Evolutionary conservation across 1,139 yeast species (phyloP).

Genomic region (Nakaseomyces bracarensis): DNA sequence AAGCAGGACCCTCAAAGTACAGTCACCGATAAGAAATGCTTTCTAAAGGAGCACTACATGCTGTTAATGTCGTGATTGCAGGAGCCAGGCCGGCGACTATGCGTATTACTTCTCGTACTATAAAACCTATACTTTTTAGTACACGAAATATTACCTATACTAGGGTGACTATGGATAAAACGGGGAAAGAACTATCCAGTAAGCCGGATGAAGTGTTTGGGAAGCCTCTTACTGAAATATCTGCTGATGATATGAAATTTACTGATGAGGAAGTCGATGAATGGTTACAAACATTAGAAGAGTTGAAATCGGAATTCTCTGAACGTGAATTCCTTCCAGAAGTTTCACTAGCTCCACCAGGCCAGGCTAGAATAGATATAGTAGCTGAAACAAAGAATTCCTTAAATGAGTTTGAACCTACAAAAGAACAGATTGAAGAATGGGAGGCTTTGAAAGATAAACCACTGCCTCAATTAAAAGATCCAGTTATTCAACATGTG

Average conservation of each 20-base stretch:
- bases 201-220: too few relatives aligned
- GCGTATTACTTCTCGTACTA: neutral
- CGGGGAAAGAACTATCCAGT: neutral
- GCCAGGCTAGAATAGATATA: constrained; percentile 40
- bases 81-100: neutral
- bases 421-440: constrained; percentile 51
- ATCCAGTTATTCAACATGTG: constrained; percentile 67
- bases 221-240: neutral
- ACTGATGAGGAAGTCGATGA: constrained; percentile 54
- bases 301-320: constrained; percentile 42
- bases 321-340: constrained; percentile 33
- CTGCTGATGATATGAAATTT: neutral
- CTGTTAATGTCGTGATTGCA: neutral
- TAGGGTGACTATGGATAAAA: neutral
- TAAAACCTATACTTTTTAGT: neutral
- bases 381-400: constrained; percentile 19
- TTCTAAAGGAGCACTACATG: neutral
- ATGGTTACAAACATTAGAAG: constrained; percentile 55
- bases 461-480: constrained; percentile 55
- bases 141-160: neutral
- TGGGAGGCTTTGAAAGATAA: constrained; percentile 42
- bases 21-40: too few relatives aligned
- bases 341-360: constrained; percentile 31
- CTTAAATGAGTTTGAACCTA: constrained; percentile 44
- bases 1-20: too few relatives aligned